Conservation (phyloP, 78 protist species). For the Monosiga brevicollis region DNA sequence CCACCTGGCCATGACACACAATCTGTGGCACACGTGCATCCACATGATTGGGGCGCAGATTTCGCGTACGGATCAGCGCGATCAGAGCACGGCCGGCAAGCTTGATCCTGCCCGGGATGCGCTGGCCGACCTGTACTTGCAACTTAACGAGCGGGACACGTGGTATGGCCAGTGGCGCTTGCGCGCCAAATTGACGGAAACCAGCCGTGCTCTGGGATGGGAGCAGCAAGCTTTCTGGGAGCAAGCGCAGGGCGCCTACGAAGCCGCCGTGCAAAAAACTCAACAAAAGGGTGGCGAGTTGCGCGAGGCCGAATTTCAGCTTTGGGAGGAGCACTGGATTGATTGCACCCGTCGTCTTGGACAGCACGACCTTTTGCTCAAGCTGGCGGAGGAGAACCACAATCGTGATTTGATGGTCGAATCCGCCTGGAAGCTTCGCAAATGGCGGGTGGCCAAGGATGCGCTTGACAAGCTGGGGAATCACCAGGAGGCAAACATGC, state of each 20-base stretch:
- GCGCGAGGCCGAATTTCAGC: conserved; percentile 2
- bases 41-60: conserved; percentile 15
- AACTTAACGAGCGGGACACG: not conserved
- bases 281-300: not conserved
- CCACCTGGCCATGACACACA: conserved; percentile 45
- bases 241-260: not conserved
- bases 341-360: conserved; percentile 58
- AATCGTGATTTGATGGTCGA: conserved; percentile 24
- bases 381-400: conserved; percentile 17
- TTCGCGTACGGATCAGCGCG: not conserved
- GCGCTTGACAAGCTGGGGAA: not conserved
- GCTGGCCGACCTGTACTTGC: not conserved
- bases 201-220: not conserved
- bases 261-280: not conserved
- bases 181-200: not conserved
- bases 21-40: conserved; percentile 46
- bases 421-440: conserved; percentile 46
- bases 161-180: not conserved
- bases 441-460: conserved; percentile 6
- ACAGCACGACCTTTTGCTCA: conserved; percentile 64
- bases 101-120: not conserved
- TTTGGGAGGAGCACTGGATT: conserved; percentile 79
- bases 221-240: not conserved
- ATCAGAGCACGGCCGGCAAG: not conserved
- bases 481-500: not conserved